phyloP scores from a whole-genome alignment of 352 stramenopile species.

The Pythium monospermum region DNA sequence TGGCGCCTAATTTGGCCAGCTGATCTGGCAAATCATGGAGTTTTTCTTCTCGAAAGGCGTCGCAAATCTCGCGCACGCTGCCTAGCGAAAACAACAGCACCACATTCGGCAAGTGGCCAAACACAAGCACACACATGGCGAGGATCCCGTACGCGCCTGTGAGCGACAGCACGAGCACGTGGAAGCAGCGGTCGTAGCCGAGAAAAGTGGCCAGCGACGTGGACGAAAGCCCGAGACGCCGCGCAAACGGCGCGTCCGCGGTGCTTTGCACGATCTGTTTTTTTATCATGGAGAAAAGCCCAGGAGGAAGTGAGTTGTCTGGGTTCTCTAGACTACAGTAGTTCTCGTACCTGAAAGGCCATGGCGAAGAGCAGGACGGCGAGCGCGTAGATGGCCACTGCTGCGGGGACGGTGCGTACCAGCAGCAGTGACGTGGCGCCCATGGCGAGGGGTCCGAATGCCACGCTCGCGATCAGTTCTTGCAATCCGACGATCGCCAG shows the following conservation, averaged over 20 bases:
- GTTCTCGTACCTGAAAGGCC: conserved; percentile 34
- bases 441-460: conserved; percentile 55
- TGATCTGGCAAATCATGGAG: conserved; percentile 50
- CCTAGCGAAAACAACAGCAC: conserved; percentile 49
- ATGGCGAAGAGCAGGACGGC: conserved; percentile 55
- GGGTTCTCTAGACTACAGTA: background rate
- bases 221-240: conserved; percentile 36
- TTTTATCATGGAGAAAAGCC: no score
- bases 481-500: conserved; percentile 41
- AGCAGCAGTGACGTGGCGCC: conserved; percentile 45
- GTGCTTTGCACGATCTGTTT: conserved; percentile 57
- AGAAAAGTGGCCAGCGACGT: conserved; percentile 53
- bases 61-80: conserved; percentile 60
- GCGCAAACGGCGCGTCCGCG: conserved; percentile 62
- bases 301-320: background rate
- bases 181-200: conserved; percentile 57
- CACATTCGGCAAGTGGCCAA: conserved; percentile 68
- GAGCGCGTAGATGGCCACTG: conserved; percentile 47
- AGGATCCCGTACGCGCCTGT: conserved; percentile 53
- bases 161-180: conserved; percentile 57
- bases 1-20: conserved; percentile 38
- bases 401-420: conserved; percentile 32
- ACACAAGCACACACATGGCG: conserved; percentile 35
- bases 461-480: conserved; percentile 43
- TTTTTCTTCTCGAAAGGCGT: conserved; percentile 65